phyloP scores from a whole-genome alignment of 495 filamentous ascomycete genomes.

The Penicillium goetzii region DNA sequence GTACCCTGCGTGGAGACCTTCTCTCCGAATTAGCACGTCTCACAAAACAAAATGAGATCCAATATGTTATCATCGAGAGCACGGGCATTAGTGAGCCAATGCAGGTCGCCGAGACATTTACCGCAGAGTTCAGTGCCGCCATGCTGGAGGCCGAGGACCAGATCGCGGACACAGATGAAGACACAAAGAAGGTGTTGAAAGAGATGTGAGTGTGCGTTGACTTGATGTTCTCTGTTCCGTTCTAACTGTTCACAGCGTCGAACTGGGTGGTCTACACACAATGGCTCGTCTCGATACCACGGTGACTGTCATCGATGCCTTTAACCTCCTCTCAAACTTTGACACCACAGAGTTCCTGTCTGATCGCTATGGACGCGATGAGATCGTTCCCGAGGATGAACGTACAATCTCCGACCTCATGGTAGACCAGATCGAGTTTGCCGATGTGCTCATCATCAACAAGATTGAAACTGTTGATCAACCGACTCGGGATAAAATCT shows the following conservation, averaged over 20 bases:
- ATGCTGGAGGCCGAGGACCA: slow-evolving; percentile 45
- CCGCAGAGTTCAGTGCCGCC: slow-evolving; percentile 50
- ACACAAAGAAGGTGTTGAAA: slow-evolving; percentile 39
- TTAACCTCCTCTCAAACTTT: slow-evolving; percentile 60
- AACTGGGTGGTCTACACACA: slow-evolving; percentile 55
- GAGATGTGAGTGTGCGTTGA: slow-evolving; percentile 37
- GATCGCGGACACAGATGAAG: slow-evolving; percentile 35
- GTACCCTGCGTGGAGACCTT: slow-evolving; percentile 61
- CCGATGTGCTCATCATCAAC: slow-evolving; percentile 62
- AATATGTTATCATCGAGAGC: slow-evolving; percentile 65
- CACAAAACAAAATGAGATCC: slow-evolving; percentile 50
- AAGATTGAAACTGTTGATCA: slow-evolving; percentile 53
- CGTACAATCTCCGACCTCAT: slow-evolving; percentile 63
- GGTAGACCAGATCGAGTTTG: slow-evolving; percentile 66
- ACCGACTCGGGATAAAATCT: slow-evolving; percentile 43
- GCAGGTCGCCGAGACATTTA: slow-evolving; percentile 67
- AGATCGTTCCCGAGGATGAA: slow-evolving; percentile 57
- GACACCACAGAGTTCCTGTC: slow-evolving; percentile 60
- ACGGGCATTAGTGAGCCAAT: slow-evolving; percentile 65
- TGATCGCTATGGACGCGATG: slow-evolving; percentile 48
- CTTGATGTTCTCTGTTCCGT: background rate
- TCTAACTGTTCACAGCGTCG: slow-evolving; percentile 35
- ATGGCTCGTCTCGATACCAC: slow-evolving; percentile 61
- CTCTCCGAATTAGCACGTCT: slow-evolving; percentile 57
- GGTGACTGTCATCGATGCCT: slow-evolving; percentile 62